phyloP scores from a whole-genome alignment of 371 early-diverging fungal species.

The Cokeromyces recurvatus region DNA sequence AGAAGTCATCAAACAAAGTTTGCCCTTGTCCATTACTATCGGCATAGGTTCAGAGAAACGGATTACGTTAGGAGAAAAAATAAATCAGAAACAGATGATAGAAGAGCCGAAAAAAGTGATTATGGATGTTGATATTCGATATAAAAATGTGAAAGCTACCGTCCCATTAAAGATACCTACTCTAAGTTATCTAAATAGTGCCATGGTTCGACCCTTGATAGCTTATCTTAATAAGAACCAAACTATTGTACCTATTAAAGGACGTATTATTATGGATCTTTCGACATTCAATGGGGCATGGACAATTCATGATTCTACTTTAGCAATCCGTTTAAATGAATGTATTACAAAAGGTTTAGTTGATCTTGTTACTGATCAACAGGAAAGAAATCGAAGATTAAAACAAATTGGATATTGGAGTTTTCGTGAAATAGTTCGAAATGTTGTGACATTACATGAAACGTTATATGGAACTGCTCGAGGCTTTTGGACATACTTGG shows the following conservation, averaged over 20 bases:
- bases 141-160: slow-evolving; percentile 84
- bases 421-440: slow-evolving; percentile 68
- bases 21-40: slow-evolving; percentile 41
- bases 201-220: slow-evolving; percentile 87
- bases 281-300: slow-evolving; percentile 91
- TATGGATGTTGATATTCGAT: slow-evolving; percentile 70
- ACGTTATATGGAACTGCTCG: slow-evolving; percentile 71
- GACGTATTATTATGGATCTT: slow-evolving; percentile 71
- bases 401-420: slow-evolving; percentile 89
- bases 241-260: slow-evolving; percentile 77
- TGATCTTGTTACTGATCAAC: slow-evolving; percentile 70
- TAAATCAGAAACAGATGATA: slow-evolving; percentile 28
- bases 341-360: slow-evolving; percentile 80
- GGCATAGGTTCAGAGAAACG: slow-evolving; percentile 41
- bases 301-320: slow-evolving; percentile 80
- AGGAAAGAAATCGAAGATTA: slow-evolving; percentile 74
- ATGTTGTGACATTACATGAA: slow-evolving; percentile 67
- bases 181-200: slow-evolving; percentile 72
- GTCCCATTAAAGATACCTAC: slow-evolving; percentile 73
- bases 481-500: slow-evolving; percentile 69
- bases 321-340: slow-evolving; percentile 68
- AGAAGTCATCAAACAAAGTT: slow-evolving; percentile 70
- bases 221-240: slow-evolving; percentile 91
- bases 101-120: slow-evolving; percentile 1
- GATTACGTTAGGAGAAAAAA: slow-evolving; percentile 27